Evolutionary conservation across 2,329 filamentous ascomycete genomes (phyloP).

Genomic region (Neopestalotiopsis clavispora): DNA sequence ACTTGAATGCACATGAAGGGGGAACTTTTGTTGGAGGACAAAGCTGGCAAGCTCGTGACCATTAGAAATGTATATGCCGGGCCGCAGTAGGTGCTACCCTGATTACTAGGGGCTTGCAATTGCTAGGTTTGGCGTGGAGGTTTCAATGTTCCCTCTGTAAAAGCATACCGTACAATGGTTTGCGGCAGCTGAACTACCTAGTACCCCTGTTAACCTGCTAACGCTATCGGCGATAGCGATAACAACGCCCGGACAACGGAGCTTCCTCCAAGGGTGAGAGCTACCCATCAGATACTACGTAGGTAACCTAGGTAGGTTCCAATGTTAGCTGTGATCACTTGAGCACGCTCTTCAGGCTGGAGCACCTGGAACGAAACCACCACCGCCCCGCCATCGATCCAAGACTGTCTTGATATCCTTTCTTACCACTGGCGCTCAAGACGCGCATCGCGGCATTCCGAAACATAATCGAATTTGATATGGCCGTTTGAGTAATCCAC

Average conservation of each 20-base stretch:
- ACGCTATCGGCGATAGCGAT: not conserved
- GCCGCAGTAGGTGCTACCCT: too few species aligned
- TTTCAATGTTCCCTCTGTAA: too few species aligned
- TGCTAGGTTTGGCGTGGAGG: too few species aligned
- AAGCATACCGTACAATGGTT: too few species aligned
- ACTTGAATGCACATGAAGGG: not conserved
- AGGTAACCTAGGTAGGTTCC: too few species aligned
- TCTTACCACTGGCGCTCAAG: not conserved
- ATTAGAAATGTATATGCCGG: too few species aligned
- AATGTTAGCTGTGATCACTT: too few species aligned
- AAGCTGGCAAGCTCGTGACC: too few species aligned
- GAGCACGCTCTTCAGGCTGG: not conserved
- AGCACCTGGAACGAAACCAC: not conserved
- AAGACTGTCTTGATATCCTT: not conserved
- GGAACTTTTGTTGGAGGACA: not conserved
- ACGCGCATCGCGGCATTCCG: not conserved
- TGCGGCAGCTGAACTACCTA: not conserved
- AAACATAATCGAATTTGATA: not conserved
- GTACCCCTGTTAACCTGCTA: not conserved
- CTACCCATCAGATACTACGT: not conserved
- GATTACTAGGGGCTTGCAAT: too few species aligned
- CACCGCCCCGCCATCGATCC: constrained; percentile 4
- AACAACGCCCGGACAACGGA: not conserved
- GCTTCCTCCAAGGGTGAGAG: not conserved
- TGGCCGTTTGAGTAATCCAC: constrained; percentile 18